Evolutionary conservation across 2,329 filamentous ascomycete genomes (phyloP).

Genomic region (Colletotrichum agaves): DNA sequence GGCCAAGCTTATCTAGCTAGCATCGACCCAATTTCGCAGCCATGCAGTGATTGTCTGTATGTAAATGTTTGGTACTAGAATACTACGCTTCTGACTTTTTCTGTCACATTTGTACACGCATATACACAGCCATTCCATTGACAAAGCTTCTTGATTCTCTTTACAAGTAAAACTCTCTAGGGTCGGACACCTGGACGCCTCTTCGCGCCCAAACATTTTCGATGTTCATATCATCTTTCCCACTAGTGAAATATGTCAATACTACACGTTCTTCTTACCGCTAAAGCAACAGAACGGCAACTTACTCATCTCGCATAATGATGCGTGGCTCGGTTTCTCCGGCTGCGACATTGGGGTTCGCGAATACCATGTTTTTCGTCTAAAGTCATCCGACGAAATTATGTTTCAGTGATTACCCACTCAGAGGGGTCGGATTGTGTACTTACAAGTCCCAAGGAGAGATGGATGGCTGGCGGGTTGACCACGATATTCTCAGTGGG

Average conservation of each 20-base stretch:
- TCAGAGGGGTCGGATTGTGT: background rate
- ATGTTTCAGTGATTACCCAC: background rate
- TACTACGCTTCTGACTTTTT: no score
- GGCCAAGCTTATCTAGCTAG: no score
- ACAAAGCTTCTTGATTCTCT: no score
- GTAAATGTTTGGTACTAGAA: no score
- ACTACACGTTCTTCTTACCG: accelerated
- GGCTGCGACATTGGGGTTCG: slow-evolving; percentile 15
- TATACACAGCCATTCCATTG: no score
- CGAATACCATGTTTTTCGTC: slow-evolving; percentile 18
- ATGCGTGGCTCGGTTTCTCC: slow-evolving; percentile 14
- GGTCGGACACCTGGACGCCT: slow-evolving; percentile 11
- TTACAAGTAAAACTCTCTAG: slow-evolving; percentile 25
- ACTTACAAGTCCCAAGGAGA: slow-evolving; percentile 24
- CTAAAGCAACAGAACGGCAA: accelerated
- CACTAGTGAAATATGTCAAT: background rate
- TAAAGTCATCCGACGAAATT: background rate
- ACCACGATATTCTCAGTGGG: slow-evolving; percentile 19
- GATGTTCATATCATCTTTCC: slow-evolving; percentile 22
- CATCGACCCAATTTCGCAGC: no score
- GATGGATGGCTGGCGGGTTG: slow-evolving; percentile 16
- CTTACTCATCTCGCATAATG: slow-evolving; percentile 20
- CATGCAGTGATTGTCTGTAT: no score
- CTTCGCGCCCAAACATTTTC: slow-evolving; percentile 15
- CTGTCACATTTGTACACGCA: no score